Percentiles rank a stretch among this genome's conserved stretches.
phyloP scores from a whole-genome alignment of 768 basidiomycete genomes.

The Boletus rufocinnamomeus region DNA sequence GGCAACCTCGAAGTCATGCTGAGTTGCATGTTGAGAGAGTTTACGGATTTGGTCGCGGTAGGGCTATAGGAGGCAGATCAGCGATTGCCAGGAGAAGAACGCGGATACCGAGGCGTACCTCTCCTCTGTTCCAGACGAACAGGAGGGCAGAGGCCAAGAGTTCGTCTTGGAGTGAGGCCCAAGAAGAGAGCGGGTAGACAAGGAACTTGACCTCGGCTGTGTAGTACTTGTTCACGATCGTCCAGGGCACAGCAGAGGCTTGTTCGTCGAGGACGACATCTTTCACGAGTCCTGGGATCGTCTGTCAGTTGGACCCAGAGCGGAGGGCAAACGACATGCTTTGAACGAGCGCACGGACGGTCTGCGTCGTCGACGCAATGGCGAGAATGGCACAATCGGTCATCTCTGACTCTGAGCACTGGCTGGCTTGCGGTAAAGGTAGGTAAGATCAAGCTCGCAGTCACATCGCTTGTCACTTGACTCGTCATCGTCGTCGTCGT shows the following conservation, averaged over 20 bases:
- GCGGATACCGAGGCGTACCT: constrained; percentile 47
- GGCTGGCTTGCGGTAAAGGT: neutral
- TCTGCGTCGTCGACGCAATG: constrained; percentile 25
- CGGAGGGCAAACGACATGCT: constrained; percentile 18
- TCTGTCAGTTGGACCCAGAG: constrained; percentile 19
- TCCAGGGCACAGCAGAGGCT: constrained; percentile 57
- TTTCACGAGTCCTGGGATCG: constrained; percentile 25
- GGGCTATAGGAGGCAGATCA: constrained; percentile 40
- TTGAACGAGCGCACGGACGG: constrained; percentile 25
- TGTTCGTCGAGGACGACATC: constrained; percentile 21
- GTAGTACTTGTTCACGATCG: constrained; percentile 80
- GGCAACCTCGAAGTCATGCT: constrained; percentile 67
- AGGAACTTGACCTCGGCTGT: constrained; percentile 73
- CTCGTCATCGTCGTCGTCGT: neutral
- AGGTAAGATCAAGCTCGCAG: neutral
- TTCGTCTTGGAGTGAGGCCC: constrained; percentile 42
- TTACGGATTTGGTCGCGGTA: constrained; percentile 58
- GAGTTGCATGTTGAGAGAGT: constrained; percentile 49
- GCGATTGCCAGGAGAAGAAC: neutral
- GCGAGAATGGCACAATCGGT: constrained; percentile 31
- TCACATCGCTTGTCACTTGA: neutral
- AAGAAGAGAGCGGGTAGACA: constrained; percentile 46
- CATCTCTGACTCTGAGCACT: constrained; percentile 5
- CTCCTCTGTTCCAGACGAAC: constrained; percentile 67
- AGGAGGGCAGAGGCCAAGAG: constrained; percentile 62